These are phyloP conservation scores for Mychonastes homosphaera DNA, from an alignment of 139 green algal species.

Conservation along the genomic window DNA sequence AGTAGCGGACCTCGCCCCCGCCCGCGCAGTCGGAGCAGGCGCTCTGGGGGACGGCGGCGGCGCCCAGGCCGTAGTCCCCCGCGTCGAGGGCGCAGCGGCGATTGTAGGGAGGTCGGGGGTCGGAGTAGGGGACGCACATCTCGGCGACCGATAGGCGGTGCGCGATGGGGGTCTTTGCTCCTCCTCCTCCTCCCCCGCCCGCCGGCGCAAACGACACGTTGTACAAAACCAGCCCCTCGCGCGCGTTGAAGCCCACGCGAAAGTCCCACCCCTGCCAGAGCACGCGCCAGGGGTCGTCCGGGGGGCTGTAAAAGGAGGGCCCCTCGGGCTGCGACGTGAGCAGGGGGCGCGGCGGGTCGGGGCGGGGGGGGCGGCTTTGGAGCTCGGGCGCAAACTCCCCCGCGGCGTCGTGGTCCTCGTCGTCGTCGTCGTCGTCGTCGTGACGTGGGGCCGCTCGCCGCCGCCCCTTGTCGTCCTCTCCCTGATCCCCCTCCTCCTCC, in stretches of 20 bases:
- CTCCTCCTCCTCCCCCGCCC: background rate
- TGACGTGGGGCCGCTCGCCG: too few relatives aligned
- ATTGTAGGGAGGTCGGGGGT: conserved; percentile 43
- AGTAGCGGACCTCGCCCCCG: conserved; percentile 68
- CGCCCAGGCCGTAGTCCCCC: conserved; percentile 43
- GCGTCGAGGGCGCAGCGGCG: conserved; percentile 77
- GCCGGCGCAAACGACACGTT: conserved; percentile 14
- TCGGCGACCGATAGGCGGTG: too few relatives aligned
- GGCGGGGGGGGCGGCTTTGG: background rate
- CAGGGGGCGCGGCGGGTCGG: background rate
- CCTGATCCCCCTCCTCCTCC: too few relatives aligned
- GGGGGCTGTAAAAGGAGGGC: conserved; percentile 42
- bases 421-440: too few relatives aligned
- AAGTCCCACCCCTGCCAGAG: conserved; percentile 80
- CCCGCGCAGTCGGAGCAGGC: conserved; percentile 85
- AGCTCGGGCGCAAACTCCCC: background rate
- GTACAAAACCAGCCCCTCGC: conserved; percentile 84
- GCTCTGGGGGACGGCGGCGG: conserved; percentile 54
- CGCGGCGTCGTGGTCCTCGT: background rate
- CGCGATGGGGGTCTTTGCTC: conserved; percentile 24
- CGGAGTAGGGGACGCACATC: background rate
- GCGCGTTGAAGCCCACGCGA: conserved; percentile 69
- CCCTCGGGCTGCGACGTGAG: background rate
- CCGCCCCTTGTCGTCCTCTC: too few relatives aligned
- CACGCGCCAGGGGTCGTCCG: conserved; percentile 52